Base-by-base conservation (phyloP, 2,329 filamentous ascomycete genomes). In the Colletotrichum coccodes region DNA sequence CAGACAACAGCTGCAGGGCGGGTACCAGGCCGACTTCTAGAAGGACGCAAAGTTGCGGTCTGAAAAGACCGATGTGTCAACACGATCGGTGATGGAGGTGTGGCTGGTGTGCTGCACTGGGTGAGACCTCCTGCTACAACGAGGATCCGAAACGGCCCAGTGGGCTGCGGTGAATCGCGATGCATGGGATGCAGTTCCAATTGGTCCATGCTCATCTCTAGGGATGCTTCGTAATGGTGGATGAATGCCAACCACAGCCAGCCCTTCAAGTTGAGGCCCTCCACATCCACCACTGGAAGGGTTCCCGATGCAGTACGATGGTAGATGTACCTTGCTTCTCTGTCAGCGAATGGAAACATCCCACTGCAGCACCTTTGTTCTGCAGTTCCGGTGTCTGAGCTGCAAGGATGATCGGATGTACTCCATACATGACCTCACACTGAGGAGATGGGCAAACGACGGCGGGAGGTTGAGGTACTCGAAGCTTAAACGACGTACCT, bases 11-110 rank as follows among this genome's bases (percentile, higher is more conserved):
- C 28, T 34, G 38, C 40, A 26, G 23, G n/a, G 28, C 28, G 30
- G 40, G 7, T 38, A 30, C 9, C 7, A 21, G 53, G 38, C 14
- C 23, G 42, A 53, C 40, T 53, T 66, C 36, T 32, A 61, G 30
- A 54, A 61, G 63, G 30, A 26, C 16, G 38, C 42, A 28, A 64
- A 68, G 65, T 64, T 68, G 65, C 65, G 65, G 65, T 68, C 64
- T 68, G 64, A 56, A 42, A 21, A 42, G 30, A 32, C 21, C 54
- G 46, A 60, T 61, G 46, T 53, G 57, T 42, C 49, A 47, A 38
- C 58, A 38, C 16, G 63, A 66, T 66, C 47, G 44, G 36, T 62
- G 63, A 62, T 49, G 63, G 44, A 18, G 30, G 42, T 47, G 58
- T 61, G 46, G 58, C 38, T 47, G 38, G 28, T 28, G n/a, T 21